These are phyloP conservation scores for Fusarium sp. DNA, from an alignment of 2,329 filamentous ascomycete species.

Conservation along the genomic window DNA sequence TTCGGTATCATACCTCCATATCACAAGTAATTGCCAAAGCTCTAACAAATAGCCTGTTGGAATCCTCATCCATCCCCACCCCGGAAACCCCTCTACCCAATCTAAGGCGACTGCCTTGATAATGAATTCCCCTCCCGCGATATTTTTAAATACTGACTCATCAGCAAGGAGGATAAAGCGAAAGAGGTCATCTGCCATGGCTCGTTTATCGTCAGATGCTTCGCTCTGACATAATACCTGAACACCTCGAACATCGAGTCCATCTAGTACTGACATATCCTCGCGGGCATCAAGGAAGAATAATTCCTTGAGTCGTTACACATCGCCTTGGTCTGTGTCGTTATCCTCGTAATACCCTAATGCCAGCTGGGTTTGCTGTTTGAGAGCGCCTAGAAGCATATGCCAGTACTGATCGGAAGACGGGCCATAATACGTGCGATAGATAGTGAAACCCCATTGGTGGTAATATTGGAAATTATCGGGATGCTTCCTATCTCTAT, in stretches of 20 bases:
- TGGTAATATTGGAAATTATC: conserved; percentile 26
- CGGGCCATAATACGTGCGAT: conserved; percentile 23
- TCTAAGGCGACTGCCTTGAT: conserved; percentile 3
- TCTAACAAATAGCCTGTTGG: conserved; percentile 23
- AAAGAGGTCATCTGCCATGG: conserved; percentile 2
- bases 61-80: conserved; percentile 16
- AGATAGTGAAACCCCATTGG: conserved; percentile 22
- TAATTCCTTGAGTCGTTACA: conserved; percentile 3
- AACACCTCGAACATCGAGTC: too few species aligned
- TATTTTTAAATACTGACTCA: conserved; percentile 12
- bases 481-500: background rate
- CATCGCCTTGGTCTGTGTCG: too few species aligned
- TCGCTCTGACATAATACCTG: too few species aligned
- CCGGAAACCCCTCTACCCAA: background rate
- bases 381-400: conserved; percentile 11
- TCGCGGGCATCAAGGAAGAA: conserved; percentile 16
- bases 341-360: conserved; percentile 1
- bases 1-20: accelerated
- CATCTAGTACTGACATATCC: too few species aligned
- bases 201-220: too few species aligned
- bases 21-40: conserved; percentile 23
- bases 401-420: conserved; percentile 15
- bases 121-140: background rate
- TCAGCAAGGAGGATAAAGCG: conserved; percentile 8
- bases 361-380: conserved; percentile 8